These are phyloP conservation scores for Sonneratia caseolaris DNA, from an alignment of 345 rosid species.

Conservation along the genomic window DNA sequence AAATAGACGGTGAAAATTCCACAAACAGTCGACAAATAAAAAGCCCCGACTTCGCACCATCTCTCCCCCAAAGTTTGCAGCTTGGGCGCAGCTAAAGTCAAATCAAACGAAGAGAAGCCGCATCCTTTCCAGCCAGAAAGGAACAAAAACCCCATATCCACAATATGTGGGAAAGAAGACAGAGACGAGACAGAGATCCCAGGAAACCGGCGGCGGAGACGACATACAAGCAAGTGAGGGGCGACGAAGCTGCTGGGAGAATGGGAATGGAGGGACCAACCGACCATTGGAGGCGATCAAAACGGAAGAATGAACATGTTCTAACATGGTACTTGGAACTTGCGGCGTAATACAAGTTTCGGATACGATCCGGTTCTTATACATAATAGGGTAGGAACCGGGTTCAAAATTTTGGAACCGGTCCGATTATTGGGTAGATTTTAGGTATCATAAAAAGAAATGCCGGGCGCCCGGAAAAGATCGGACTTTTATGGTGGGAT, in stretches of 20 bases:
- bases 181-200: neutral
- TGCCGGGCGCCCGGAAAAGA: no score
- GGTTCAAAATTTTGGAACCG: no score
- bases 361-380: no score
- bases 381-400: no score
- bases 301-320: no score
- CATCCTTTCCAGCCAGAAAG: neutral
- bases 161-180: neutral
- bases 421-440: no score
- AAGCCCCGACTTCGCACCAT: neutral
- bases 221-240: slow-evolving; percentile 9
- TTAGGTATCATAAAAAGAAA: no score
- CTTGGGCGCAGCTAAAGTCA: slow-evolving; percentile 13
- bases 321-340: no score
- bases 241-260: neutral
- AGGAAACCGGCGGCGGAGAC: neutral
- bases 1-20: neutral
- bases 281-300: neutral
- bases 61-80: neutral
- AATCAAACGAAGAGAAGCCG: slow-evolving; percentile 16
- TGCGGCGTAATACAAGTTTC: no score
- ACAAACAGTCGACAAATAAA: no score
- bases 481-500: no score
- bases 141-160: slow-evolving; percentile 1
- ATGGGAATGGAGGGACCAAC: neutral